A percentile compares a stretch with the other conserved stretches of the same genome.
Conservation (phyloP, 805 yeast genomes). For the Saccharomycopsis sp. region DNA sequence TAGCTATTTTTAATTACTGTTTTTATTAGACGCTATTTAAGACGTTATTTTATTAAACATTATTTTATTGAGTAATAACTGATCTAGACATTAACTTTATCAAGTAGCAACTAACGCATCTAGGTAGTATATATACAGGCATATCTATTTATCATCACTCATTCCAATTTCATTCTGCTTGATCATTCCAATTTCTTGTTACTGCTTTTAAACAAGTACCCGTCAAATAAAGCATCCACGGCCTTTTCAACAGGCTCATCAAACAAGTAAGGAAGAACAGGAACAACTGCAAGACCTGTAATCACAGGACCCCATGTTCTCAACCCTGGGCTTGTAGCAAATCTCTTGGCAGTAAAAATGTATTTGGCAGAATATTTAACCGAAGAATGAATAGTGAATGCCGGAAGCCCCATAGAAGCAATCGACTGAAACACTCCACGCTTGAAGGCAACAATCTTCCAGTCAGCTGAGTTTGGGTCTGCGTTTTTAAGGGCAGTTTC, state of each 20-base stretch:
- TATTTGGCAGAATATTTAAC: conserved; percentile 63
- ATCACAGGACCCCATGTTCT: conserved; percentile 72
- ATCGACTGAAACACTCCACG: conserved; percentile 76
- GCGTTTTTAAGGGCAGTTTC: conserved; percentile 31
- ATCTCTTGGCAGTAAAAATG: conserved; percentile 42
- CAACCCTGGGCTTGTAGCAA: conserved; percentile 36
- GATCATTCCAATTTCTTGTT: not conserved
- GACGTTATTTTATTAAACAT: too few relatives aligned
- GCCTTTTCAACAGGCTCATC: conserved; percentile 78
- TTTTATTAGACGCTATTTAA: too few relatives aligned
- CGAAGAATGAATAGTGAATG: conserved; percentile 72
- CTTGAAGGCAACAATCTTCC: conserved; percentile 58
- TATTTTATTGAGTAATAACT: too few relatives aligned
- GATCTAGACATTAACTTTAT: too few relatives aligned
- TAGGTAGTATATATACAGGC: too few relatives aligned
- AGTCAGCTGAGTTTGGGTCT: conserved; percentile 46
- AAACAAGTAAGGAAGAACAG: conserved; percentile 67
- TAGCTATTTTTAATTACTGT: too few relatives aligned
- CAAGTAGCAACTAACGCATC: too few relatives aligned
- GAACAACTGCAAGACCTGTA: conserved; percentile 72
- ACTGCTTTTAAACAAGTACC: conserved; percentile 29
- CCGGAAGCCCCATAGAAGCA: conserved; percentile 85
- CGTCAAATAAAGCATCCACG: conserved; percentile 54
- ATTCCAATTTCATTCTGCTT: not conserved
- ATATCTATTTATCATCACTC: too few relatives aligned